Evolutionary conservation across 2,329 filamentous ascomycete genomes (phyloP), one percentile per base, ranked within the genome.

Genomic region (Sclerotinia borealis): DNA sequence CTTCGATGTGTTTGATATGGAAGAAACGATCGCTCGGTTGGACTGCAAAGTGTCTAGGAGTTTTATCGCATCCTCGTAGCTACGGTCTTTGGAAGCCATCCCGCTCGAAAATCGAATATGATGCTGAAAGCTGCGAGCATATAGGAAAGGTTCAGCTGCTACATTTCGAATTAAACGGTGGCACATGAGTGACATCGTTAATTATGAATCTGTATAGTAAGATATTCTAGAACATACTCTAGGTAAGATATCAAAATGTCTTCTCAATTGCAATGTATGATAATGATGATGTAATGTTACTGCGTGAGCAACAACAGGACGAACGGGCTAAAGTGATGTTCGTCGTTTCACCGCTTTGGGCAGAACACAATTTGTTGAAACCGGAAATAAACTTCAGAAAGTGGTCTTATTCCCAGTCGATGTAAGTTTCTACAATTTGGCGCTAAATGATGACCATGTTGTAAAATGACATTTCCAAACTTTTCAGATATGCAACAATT

Each of bases 31-130:
- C 4, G 66, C 49, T 11, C 68, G 67, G 50, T 74, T 74, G 2
- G 70, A 71, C 49, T 73, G 70, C 2, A 74, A 59, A 10, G 64
- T 64, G 22, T 69, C 60, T 36, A 74, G 67, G 3, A 72, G 67
- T 1, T 31, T 37, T 10, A 72, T 36, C 2, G 71, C 70, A 51
- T 71, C 55, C 10, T 55, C 31, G 27, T 72, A 72, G 22, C 59
- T 67, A 22, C 65, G 64, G 3, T 7, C 34, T 17, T 36, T 29
- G 17, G 43, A 22, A 13, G 49, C 22, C 59, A 37, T 55, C 11
- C 15, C 55, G 49, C 59, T 61, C 19, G 59, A 55, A 19, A 22
- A 43, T 36, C 59, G 59, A 31, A 52, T 31, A 43, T 49, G 34
- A 61, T 25, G 36, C 31, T 43, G 45, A 17, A 39, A 34, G 25